Conservation (phyloP, 2,329 filamentous ascomycete genomes). For the Penicillium corylophilum region DNA sequence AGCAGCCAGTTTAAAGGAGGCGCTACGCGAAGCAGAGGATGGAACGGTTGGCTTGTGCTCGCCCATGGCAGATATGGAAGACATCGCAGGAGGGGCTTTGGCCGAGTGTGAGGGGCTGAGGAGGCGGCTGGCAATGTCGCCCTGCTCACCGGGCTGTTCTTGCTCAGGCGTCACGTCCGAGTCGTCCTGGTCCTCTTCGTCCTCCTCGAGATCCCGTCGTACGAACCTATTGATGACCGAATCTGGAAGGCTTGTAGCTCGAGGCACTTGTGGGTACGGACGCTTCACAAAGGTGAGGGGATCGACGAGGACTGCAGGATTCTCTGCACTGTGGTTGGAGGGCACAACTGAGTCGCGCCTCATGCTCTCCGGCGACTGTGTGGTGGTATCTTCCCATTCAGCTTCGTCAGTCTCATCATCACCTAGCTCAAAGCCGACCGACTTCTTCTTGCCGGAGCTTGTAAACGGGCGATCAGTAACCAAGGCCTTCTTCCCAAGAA, state of each 20-base stretch:
- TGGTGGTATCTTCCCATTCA: constrained; percentile 51
- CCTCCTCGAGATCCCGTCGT: constrained; percentile 23
- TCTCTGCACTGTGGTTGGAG: constrained; percentile 36
- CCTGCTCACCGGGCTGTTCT: constrained; percentile 28
- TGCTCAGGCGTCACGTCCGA: constrained; percentile 21
- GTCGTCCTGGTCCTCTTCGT: constrained; percentile 19
- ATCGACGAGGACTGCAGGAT: constrained; percentile 36
- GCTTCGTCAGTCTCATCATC: constrained; percentile 46
- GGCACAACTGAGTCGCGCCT: constrained; percentile 45
- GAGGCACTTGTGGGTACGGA: constrained; percentile 38
- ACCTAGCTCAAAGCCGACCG: constrained; percentile 48
- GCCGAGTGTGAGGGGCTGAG: constrained; percentile 42
- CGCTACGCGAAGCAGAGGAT: constrained; percentile 36
- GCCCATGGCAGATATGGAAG: constrained; percentile 49
- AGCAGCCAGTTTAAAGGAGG: constrained; percentile 38
- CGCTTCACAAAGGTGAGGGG: constrained; percentile 44
- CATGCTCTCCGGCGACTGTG: constrained; percentile 49
- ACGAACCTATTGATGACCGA: constrained; percentile 35
- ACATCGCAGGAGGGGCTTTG: constrained; percentile 49
- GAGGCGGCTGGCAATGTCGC: constrained; percentile 39
- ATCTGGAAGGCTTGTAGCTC: constrained; percentile 41
- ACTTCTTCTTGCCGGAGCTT: constrained; percentile 44
- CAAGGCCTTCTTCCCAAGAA: constrained; percentile 40
- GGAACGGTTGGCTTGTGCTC: constrained; percentile 32
- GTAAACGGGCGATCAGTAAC: constrained; percentile 34